phyloP scores from a whole-genome alignment of 2,329 filamentous ascomycete genomes.

The Fusarium decemcellulare region DNA sequence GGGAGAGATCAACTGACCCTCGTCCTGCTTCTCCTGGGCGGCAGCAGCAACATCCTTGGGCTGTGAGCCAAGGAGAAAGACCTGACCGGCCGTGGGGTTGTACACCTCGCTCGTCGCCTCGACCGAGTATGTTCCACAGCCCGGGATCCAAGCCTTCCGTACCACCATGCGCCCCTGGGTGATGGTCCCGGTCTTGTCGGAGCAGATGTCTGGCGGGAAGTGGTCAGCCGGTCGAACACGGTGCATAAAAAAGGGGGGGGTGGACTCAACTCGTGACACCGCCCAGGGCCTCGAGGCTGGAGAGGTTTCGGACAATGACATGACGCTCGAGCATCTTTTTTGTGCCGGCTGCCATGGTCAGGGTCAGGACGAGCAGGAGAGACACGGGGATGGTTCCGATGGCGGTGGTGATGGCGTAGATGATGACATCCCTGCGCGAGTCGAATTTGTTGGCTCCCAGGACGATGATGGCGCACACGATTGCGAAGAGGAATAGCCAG shows the following conservation, averaged over 20 bases:
- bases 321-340: constrained; percentile 63
- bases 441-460: constrained; percentile 47
- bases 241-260: background rate
- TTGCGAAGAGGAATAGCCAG: constrained; percentile 56
- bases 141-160: constrained; percentile 49
- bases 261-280: constrained; percentile 60
- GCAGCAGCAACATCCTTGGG: constrained; percentile 24
- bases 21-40: background rate
- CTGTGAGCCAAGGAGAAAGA: constrained; percentile 31
- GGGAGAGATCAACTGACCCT: background rate
- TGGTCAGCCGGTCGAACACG: constrained; percentile 23
- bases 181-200: constrained; percentile 53
- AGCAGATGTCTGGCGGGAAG: constrained; percentile 45
- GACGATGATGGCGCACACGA: constrained; percentile 36
- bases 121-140: constrained; percentile 52
- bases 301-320: constrained; percentile 63
- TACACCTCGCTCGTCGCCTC: constrained; percentile 48
- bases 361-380: constrained; percentile 64
- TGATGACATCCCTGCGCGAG: constrained; percentile 52
- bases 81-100: constrained; percentile 45
- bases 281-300: constrained; percentile 63
- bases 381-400: constrained; percentile 63
- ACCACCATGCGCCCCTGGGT: constrained; percentile 51
- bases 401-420: constrained; percentile 57
- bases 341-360: constrained; percentile 66